Evolutionary conservation across 179 eudicot species (phyloP).

Genomic region (Patellifolia procumbens): DNA sequence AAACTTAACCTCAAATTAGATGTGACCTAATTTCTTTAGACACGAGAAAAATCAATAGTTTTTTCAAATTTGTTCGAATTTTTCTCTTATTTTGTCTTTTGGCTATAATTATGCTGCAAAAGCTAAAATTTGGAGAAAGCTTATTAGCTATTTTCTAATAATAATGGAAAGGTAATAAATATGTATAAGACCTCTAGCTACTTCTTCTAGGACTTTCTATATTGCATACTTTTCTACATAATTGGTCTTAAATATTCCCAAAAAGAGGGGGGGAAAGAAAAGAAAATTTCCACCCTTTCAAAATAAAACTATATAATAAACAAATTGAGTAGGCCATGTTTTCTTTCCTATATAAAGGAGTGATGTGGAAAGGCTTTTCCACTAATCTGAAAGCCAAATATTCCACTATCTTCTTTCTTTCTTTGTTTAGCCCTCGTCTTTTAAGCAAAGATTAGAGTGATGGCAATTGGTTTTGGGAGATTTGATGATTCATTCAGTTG

Average conservation of each 20-base stretch:
- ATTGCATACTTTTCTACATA: background rate
- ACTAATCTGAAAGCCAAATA: constrained; percentile 20
- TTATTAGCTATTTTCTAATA: background rate
- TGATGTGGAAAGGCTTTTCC: constrained; percentile 33
- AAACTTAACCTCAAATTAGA: too few relatives aligned
- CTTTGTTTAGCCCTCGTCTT: background rate
- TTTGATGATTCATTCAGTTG: constrained; percentile 68
- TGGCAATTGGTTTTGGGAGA: constrained; percentile 71
- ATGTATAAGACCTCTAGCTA: background rate
- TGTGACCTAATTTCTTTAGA: background rate
- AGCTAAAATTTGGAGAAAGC: background rate
- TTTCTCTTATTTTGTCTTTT: background rate
- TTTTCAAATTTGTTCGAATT: background rate
- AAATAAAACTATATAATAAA: constrained; percentile 2
- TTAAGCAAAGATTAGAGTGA: constrained; percentile 26
- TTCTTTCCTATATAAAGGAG: constrained; percentile 33
- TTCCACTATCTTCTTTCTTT: constrained; percentile 10
- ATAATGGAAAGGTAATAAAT: constrained; percentile 5
- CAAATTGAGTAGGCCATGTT: background rate
- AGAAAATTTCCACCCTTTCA: background rate
- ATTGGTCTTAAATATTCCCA: constrained; percentile 5
- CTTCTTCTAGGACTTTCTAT: constrained; percentile 21
- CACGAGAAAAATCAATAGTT: background rate
- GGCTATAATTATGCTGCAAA: background rate
- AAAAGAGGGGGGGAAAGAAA: background rate